Conservation (phyloP, 2,329 filamentous ascomycete species). For the Zasmidium cellare region DNA sequence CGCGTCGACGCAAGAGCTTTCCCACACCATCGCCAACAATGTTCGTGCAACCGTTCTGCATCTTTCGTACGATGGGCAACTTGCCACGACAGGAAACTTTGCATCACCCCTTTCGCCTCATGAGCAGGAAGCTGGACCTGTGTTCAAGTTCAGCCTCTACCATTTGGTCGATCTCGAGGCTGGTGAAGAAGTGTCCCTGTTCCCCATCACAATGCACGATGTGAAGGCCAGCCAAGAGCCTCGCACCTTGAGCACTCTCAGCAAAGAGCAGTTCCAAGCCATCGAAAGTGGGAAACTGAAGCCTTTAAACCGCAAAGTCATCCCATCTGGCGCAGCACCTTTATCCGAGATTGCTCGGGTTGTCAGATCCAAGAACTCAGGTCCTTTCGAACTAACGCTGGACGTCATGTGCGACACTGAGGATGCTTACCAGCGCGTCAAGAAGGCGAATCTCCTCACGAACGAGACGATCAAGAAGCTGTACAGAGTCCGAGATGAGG, state of each 20-base stretch:
- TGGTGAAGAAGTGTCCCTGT: not conserved
- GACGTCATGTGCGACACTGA: slow-evolving; percentile 51
- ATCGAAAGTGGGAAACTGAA: not conserved
- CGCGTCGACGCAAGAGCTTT: not conserved
- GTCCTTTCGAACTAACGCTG: slow-evolving; percentile 54
- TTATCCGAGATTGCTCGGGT: slow-evolving; percentile 19
- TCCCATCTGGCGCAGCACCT: not conserved
- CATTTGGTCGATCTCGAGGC: slow-evolving; percentile 5
- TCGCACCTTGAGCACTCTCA: not conserved
- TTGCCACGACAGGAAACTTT: slow-evolving; percentile 6
- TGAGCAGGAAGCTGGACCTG: slow-evolving; percentile 4
- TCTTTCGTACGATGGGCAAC: not conserved
- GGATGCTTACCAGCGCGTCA: slow-evolving; percentile 4
- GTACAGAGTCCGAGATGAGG: slow-evolving; percentile 27
- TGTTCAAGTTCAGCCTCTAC: slow-evolving; percentile 7
- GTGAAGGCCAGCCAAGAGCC: not conserved
- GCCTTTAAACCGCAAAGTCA: not conserved
- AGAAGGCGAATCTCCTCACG: slow-evolving; percentile 36
- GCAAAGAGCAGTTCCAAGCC: not conserved
- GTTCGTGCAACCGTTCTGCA: not conserved
- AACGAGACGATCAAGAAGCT: slow-evolving; percentile 28
- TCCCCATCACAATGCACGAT: slow-evolving; percentile 1
- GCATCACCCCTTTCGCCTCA: slow-evolving; percentile 3
- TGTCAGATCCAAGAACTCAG: slow-evolving; percentile 54
- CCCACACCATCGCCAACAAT: slow-evolving; percentile 5